Conservation (phyloP, 108 stramenopile species). For the Nitzschia inconspicua region DNA sequence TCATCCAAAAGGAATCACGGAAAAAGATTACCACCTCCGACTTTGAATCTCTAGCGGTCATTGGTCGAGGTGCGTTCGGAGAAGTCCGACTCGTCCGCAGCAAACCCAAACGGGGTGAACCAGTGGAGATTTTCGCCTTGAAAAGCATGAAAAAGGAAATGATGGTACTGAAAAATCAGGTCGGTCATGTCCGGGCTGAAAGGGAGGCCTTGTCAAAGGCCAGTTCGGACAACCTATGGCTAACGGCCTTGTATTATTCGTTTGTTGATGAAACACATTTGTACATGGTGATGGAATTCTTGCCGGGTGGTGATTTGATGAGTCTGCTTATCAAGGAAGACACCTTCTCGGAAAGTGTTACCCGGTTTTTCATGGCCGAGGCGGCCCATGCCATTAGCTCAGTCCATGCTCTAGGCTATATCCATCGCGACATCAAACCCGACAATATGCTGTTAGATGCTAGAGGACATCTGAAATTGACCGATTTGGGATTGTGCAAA, state of each 20-base stretch:
- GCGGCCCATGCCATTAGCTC: constrained; percentile 95
- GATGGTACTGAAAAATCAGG: constrained; percentile 99
- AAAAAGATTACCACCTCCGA: constrained; percentile 77
- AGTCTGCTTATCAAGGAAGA: constrained; percentile 92
- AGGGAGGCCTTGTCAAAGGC: constrained; percentile 93
- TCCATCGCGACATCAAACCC: constrained; percentile 99
- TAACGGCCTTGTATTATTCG: constrained; percentile 92
- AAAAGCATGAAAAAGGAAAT: constrained; percentile 99
- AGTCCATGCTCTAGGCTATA: constrained; percentile 94
- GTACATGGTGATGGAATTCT: constrained; percentile 99
- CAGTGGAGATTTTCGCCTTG: constrained; percentile 88
- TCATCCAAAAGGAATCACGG: constrained; percentile 74
- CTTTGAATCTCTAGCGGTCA: constrained; percentile 90
- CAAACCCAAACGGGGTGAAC: constrained; percentile 49
- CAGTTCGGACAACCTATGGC: constrained; percentile 89
- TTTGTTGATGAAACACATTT: constrained; percentile 94
- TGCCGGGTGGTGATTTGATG: constrained; percentile 99
- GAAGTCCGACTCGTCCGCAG: constrained; percentile 94
- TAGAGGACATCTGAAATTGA: constrained; percentile 97
- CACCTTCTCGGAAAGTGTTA: constrained; percentile 88
- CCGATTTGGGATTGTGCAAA: constrained; percentile 98
- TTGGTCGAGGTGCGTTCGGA: constrained; percentile 96
- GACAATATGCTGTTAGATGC: constrained; percentile 99
- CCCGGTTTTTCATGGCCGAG: constrained; percentile 97
- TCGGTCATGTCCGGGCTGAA: constrained; percentile 97